Percentiles rank a stretch among this genome's conserved stretches.
These are phyloP conservation scores for Trichomonascaceae sp. DNA, from an alignment of 1,139 yeast species.

Conservation along the genomic window DNA sequence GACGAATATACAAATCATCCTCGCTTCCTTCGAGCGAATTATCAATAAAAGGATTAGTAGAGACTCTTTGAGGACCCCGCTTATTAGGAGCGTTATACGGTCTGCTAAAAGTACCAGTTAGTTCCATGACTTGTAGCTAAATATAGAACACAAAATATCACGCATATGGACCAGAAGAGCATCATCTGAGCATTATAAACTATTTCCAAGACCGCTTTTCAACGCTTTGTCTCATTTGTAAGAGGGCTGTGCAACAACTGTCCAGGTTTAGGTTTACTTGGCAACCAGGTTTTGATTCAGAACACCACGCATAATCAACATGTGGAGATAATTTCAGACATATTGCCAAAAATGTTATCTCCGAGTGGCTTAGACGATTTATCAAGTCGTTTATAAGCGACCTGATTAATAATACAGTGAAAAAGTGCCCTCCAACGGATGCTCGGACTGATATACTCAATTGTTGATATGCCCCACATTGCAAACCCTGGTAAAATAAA, in stretches of 20 bases:
- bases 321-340: too few relatives aligned
- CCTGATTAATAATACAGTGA: background rate
- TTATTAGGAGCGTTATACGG: slow-evolving; percentile 16
- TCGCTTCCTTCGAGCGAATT: slow-evolving; percentile 17
- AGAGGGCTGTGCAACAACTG: background rate
- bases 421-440: too few relatives aligned
- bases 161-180: background rate
- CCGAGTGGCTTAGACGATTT: background rate
- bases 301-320: background rate
- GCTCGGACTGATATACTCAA: too few relatives aligned
- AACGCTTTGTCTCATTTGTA: background rate
- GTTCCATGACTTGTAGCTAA: background rate
- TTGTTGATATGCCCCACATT: background rate
- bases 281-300: background rate
- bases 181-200: background rate
- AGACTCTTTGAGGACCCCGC: slow-evolving; percentile 17
- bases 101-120: slow-evolving; percentile 14
- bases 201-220: background rate
- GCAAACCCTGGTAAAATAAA: background rate
- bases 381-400: background rate
- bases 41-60: slow-evolving; percentile 32
- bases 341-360: too few relatives aligned
- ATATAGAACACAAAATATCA: background rate
- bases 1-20: slow-evolving; percentile 5
- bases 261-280: background rate